Percentiles rank a stretch among this genome's conserved stretches.
These are phyloP conservation scores for Balamuthia mandrillaris DNA, from an alignment of 208 protist species.

Conservation along the genomic window DNA sequence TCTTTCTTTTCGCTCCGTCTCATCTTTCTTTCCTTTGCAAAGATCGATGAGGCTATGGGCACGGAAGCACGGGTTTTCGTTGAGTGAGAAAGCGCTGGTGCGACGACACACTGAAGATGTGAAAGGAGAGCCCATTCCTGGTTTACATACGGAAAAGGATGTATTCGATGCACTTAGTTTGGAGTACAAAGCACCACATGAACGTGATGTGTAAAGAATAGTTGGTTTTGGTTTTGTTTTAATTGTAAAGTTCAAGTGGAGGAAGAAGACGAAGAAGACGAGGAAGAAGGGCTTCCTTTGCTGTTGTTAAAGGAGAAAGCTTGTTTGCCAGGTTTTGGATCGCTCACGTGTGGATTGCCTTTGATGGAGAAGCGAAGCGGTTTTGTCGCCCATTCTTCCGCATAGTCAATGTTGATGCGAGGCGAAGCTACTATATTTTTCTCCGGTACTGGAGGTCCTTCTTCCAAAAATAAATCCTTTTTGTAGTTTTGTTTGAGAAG, in stretches of 20 bases:
- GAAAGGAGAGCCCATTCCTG: slow-evolving; percentile 19
- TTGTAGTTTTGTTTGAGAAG: background rate
- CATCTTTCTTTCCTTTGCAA: background rate
- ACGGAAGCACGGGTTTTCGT: background rate
- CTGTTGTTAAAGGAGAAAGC: slow-evolving; percentile 13
- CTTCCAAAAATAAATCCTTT: background rate
- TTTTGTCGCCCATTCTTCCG: background rate
- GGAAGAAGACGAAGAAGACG: too few relatives aligned
- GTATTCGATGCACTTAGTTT: slow-evolving; percentile 8
- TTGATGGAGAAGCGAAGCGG: background rate
- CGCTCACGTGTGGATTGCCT: background rate
- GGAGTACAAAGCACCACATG: slow-evolving; percentile 26
- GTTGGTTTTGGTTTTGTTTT: too few relatives aligned
- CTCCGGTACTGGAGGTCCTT: background rate
- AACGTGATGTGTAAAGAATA: slow-evolving; percentile 27
- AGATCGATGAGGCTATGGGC: slow-evolving; percentile 28
- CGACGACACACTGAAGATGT: slow-evolving; percentile 10
- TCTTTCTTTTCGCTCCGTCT: background rate
- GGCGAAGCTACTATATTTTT: background rate
- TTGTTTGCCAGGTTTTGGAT: too few relatives aligned
- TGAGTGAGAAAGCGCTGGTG: slow-evolving; percentile 8
- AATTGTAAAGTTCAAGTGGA: too few relatives aligned
- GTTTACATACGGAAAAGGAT: background rate
- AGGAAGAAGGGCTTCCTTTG: too few relatives aligned
- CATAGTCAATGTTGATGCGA: slow-evolving; percentile 10